Evolutionary conservation across 2,329 filamentous ascomycete genomes (phyloP).

Genomic region (Venturia nashicola): DNA sequence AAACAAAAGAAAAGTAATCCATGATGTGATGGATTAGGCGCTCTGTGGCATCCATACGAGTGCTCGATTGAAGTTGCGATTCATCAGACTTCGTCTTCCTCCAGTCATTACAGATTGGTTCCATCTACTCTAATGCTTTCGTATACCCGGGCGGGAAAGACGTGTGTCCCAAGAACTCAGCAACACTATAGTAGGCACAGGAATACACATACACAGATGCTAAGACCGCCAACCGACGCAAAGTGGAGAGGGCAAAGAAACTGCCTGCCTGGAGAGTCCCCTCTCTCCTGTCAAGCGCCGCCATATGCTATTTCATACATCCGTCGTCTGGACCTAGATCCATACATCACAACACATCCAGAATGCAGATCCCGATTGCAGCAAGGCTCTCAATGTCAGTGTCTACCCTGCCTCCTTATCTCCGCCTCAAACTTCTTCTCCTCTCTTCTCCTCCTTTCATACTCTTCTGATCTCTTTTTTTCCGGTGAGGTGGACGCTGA

Average conservation of each 20-base stretch:
- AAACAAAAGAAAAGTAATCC: too few relatives aligned
- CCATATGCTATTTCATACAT: neutral
- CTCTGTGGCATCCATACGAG: too few relatives aligned
- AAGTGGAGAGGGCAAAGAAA: neutral
- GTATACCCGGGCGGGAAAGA: too few relatives aligned
- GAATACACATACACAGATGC: too few relatives aligned
- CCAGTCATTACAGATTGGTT: too few relatives aligned
- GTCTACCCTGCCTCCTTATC: neutral
- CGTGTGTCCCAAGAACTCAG: too few relatives aligned
- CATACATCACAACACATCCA: neutral
- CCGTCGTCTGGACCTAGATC: neutral
- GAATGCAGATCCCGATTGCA: neutral
- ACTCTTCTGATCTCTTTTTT: neutral
- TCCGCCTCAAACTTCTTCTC: conserved; percentile 11
- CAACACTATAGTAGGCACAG: too few relatives aligned
- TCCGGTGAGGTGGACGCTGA: neutral
- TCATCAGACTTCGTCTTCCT: too few relatives aligned
- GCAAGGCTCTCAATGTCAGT: neutral
- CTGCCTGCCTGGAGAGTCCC: neutral
- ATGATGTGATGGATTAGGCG: too few relatives aligned
- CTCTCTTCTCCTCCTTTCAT: neutral
- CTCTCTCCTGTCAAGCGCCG: neutral
- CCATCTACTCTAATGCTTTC: too few relatives aligned
- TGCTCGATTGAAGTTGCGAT: too few relatives aligned
- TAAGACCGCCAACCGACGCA: neutral